Base-by-base conservation (phyloP, 768 basidiomycete species). In the Kockovaella imperatae region DNA sequence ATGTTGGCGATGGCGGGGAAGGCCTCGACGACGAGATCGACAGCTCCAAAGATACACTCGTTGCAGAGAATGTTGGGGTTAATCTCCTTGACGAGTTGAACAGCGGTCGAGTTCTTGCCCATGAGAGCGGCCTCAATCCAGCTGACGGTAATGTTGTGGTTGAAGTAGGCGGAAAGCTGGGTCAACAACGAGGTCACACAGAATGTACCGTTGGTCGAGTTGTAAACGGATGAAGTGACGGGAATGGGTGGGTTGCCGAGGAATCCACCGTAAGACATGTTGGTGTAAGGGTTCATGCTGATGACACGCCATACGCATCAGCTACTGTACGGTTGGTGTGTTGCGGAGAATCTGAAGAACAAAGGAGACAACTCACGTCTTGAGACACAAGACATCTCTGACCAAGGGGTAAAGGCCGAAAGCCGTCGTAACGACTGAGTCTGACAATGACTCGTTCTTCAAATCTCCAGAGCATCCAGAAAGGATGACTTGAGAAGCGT, bases 341-440 rank as follows among this genome's bases (percentile, higher is more conserved):
- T 13, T 6, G 10, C 13, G 8, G 29, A 30, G 20, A 11, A 23
- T 21, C 17, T 21, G 23, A 38, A 10, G 8, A 38, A 21, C 26
- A 21, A 24, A 15, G 25, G 13, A 5, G 35, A 1, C 29, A 3
- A 49, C 58, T 50, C 31, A 56, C 47, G 59, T 59, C 35, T 58
- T 60, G 49, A 60, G 39, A 45, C 64, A 66, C 17, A 51, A 46
- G 24, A 62, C 52, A 38, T 66, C 57, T 24, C 63, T 39, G n/a
- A 60, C 50, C 14, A 52, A 43, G 11, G 57, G 55, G 51, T 62
- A 62, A 18, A 47, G 28, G 15, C 30, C 23, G 42, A 60, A 55
- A 18, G 49, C 47, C 6, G 29, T 39, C 21, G 35, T 14, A 10
- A 55, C 24, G 13, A 45, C 35, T 10, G 39, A 7, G 42, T 57